Conservation (phyloP, 2,329 filamentous ascomycete species). For the Alternaria novae-zelandiae region DNA sequence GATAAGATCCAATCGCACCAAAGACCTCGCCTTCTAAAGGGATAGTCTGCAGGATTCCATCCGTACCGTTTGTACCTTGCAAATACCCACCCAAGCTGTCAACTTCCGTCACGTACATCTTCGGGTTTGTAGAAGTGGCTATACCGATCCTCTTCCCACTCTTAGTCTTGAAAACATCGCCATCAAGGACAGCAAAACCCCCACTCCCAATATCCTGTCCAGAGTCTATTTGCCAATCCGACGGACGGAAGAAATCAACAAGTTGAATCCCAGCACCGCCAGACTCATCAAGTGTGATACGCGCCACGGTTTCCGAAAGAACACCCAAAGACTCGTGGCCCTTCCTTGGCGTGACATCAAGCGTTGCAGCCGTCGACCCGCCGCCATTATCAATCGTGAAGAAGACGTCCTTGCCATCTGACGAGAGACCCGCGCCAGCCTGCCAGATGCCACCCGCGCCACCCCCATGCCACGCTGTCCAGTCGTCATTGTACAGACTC, state of each 20-base stretch:
- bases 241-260: constrained; percentile 23
- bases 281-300: constrained; percentile 10
- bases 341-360: not conserved
- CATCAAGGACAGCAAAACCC: constrained; percentile 22
- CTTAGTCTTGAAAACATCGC: constrained; percentile 20
- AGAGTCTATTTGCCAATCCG: constrained; percentile 10
- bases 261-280: constrained; percentile 16
- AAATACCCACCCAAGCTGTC: constrained; percentile 35
- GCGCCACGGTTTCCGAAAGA: constrained; percentile 17
- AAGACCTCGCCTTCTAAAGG: constrained; percentile 25
- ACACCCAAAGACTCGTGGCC: constrained; percentile 12
- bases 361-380: not conserved
- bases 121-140: constrained; percentile 39
- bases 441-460: constrained; percentile 27
- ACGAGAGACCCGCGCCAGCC: constrained; percentile 22
- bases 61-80: constrained; percentile 22
- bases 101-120: constrained; percentile 30
- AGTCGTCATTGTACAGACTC: constrained; percentile 21
- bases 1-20: constrained; percentile 31
- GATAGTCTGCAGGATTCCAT: constrained; percentile 31
- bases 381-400: constrained; percentile 25
- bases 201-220: constrained; percentile 25
- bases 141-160: constrained; percentile 33
- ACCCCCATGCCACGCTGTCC: constrained; percentile 25
- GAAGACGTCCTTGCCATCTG: constrained; percentile 25